Evolutionary conservation across 2,329 filamentous ascomycete genomes (phyloP), one percentile per base, ranked within the genome.

Genomic region (Scytalidium lignicola): DNA sequence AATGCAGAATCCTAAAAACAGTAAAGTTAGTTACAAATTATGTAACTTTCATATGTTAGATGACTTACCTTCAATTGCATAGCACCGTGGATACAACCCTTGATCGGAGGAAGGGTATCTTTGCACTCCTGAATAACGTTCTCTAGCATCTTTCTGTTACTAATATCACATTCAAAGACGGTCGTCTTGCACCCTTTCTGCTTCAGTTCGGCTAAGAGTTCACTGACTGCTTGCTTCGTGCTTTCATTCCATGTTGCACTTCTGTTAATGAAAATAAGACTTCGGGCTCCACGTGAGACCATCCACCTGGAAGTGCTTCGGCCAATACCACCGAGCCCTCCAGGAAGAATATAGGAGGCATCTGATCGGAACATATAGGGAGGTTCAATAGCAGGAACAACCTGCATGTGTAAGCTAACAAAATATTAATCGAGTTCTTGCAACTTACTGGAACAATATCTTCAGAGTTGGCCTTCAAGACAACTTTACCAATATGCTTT

Each of bases 401-500:
- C 23, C 23, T 26, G 10, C 6, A 6, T 6, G 23, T 26, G 23
- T 26, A 26, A 26, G 23, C 23, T 39, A n/a, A 37, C 53, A 43
- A 21, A 56, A 51, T 15, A 13, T 17, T 7, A 5, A 13, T n/a
- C n/a, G 32, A n/a, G 32, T 37, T 37, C 12, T n/a, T 21, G 22
- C 8, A 4, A 18, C 32, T 7, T 42, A 41, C 32, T 15, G 12
- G 18, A 15, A 47, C 39, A 7, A 23, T 9, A 21, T 41, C 32
- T 12, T 47, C 21, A 6, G 12, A 9, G 2, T 10, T n/a, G 12
- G 22, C 8, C 0, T 44, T 55, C 2, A 69, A 46, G 8, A 72
- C 62, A 5, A 73, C 61, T 47, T 75, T 75, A 0, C 72, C 73
- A 15, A 73, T 63, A 47, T 72, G 70, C 1, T 62, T 55, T 0